Base-by-base conservation (phyloP, 2,329 filamentous ascomycete species). In the Diaporthe vexans region DNA sequence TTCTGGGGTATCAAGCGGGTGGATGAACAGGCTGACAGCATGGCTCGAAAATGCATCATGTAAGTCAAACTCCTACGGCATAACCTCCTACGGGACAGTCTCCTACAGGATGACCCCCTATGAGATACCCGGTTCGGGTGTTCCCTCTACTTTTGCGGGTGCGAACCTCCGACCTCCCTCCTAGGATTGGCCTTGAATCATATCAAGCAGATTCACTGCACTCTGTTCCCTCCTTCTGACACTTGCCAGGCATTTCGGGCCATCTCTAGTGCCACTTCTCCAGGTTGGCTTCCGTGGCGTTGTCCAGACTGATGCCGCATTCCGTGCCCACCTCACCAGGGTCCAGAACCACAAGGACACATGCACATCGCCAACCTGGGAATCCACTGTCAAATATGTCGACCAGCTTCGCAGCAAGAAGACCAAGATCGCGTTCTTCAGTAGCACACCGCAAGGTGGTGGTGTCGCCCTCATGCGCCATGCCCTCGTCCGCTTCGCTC, bases 391-490 rank as follows among this genome's bases (percentile, higher is more conserved):
- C 79, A 86, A 90, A 68, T 94, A 89, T 77, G 92, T 90, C 63
- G 83, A 88, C 48, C 88, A 90, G 37, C 86, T 95, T 63, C 92
- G 92, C 77, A 80, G 86, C 73, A 88, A 90, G 67, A 91, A 92
- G 73, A 88, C 90, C 75, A 93, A 91, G 80, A 87, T 95, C 78
- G 93, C 93, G 1, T 95, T 95, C 83, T 95, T 95, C 86, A 95
- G 92, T 80, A 91, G 91, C 71, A 95, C 94, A 1, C 94, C 94
- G 1, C 94, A 95, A 80, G 94, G 94, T n/a, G 94, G 94, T 67
- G 94, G 94, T 56, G 94, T 96, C 11, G 94, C 94, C 7, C 85
- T 95, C 67, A 96, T 96, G 94, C 88, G 94, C 35, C 94, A 96
- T 81, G 93, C 94, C 13, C 82, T 96, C 40, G 90, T 95, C 61